These are phyloP conservation scores for Yamadazyma diddensiae DNA, from an alignment of 1,139 yeast genomes.

Conservation along the genomic window DNA sequence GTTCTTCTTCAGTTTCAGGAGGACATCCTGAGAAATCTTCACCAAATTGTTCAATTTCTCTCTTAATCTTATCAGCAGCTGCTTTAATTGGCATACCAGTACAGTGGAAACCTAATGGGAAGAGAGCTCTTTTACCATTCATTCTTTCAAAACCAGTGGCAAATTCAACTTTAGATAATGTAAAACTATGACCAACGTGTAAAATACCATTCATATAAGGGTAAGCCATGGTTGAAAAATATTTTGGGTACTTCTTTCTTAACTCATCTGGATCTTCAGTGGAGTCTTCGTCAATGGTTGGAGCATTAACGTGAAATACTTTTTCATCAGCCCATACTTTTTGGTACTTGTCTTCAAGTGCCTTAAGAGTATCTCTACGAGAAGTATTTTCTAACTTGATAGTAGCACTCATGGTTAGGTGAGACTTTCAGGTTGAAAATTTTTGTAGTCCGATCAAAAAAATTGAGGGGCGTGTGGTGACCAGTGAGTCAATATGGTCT, in stretches of 20 bases:
- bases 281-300: slow-evolving; percentile 63
- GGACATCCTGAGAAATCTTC: slow-evolving; percentile 71
- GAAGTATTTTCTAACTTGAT: slow-evolving; percentile 57
- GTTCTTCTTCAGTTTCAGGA: slow-evolving; percentile 46
- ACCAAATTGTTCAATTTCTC: slow-evolving; percentile 93
- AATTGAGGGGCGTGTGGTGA: background rate
- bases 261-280: slow-evolving; percentile 65
- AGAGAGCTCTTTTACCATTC: slow-evolving; percentile 88
- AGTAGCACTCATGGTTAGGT: slow-evolving; percentile 36
- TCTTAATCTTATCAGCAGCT: slow-evolving; percentile 89
- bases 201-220: slow-evolving; percentile 99
- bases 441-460: slow-evolving; percentile 8
- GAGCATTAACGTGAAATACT: slow-evolving; percentile 85
- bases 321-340: slow-evolving; percentile 83
- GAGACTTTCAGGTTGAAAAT: slow-evolving; percentile 3
- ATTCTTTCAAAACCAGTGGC: slow-evolving; percentile 93
- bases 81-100: slow-evolving; percentile 99
- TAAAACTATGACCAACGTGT: slow-evolving; percentile 97
- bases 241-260: slow-evolving; percentile 79
- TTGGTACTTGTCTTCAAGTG: slow-evolving; percentile 87
- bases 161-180: slow-evolving; percentile 92
- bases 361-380: slow-evolving; percentile 92
- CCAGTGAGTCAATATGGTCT: no score
- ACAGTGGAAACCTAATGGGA: slow-evolving; percentile 98
- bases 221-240: slow-evolving; percentile 92